phyloP scores from a whole-genome alignment of 306 rosid genomes.

The Oxytropis ochrocephala region DNA sequence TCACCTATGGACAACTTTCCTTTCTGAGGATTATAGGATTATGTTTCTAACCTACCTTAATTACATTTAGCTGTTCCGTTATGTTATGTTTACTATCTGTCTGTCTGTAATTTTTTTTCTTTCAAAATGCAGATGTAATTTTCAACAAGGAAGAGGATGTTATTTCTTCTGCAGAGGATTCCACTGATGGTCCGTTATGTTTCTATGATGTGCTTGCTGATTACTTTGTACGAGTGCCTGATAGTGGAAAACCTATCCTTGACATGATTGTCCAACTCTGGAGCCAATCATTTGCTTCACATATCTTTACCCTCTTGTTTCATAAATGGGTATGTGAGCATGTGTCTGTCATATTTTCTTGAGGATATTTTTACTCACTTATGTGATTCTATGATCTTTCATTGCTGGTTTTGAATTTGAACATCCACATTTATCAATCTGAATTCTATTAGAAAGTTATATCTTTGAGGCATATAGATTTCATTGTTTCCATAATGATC shows the following conservation, averaged over 20 bases:
- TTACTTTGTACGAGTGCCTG: constrained; percentile 69
- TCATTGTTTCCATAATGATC: not conserved
- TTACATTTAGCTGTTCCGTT: not conserved
- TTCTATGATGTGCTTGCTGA: constrained; percentile 94
- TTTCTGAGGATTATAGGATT: not conserved
- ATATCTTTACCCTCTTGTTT: constrained; percentile 82
- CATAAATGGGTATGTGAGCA: constrained; percentile 86
- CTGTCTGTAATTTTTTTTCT: too few relatives aligned
- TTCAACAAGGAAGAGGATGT: constrained; percentile 65
- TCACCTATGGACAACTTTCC: not conserved
- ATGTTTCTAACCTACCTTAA: not conserved
- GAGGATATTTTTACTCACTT: not conserved
- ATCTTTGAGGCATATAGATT: not conserved
- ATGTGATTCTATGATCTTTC: not conserved
- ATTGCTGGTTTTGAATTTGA: not conserved
- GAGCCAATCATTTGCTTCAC: constrained; percentile 98
- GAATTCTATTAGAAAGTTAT: not conserved
- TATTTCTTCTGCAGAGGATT: constrained; percentile 53
- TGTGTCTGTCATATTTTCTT: not conserved
- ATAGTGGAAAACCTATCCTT: constrained; percentile 74
- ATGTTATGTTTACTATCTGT: not conserved
- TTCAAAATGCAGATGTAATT: constrained; percentile 53
- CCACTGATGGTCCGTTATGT: constrained; percentile 45
- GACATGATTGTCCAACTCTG: constrained; percentile 87
- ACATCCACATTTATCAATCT: not conserved